Percentiles rank a stretch among this genome's conserved stretches.
Evolutionary conservation across 345 rosid genomes (phyloP).

Genomic region (Kandelia obovata): DNA sequence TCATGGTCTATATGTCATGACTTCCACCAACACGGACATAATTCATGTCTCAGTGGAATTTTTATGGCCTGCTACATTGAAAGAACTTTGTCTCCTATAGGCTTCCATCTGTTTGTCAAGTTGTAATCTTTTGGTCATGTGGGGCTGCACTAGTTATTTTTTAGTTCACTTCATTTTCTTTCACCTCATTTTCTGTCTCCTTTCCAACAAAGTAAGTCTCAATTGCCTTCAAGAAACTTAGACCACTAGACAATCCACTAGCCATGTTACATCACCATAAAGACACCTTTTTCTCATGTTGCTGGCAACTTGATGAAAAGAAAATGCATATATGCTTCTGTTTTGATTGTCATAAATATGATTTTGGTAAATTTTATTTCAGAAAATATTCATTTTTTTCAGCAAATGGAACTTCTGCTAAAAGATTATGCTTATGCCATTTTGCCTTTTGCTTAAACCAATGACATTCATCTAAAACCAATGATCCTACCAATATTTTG

Average conservation of each 20-base stretch:
- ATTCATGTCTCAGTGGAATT: constrained; percentile 53
- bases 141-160: constrained; percentile 30
- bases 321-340: neutral
- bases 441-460: neutral
- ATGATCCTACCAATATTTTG: too few species aligned
- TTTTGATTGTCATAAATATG: neutral
- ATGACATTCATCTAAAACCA: too few species aligned
- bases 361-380: neutral
- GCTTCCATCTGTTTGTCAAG: constrained; percentile 27
- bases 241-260: constrained; percentile 5
- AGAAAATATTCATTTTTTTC: neutral
- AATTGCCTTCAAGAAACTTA: constrained; percentile 12
- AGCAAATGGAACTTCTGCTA: neutral
- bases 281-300: neutral
- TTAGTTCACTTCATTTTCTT: constrained; percentile 10
- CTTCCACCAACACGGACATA: constrained; percentile 61
- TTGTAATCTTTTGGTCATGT: constrained; percentile 30
- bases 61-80: constrained; percentile 48
- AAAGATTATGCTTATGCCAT: neutral
- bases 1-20: constrained; percentile 49
- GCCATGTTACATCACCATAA: constrained; percentile 8
- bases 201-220: constrained; percentile 15
- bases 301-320: constrained; percentile 5
- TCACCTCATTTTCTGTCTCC: constrained; percentile 16
- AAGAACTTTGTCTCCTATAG: constrained; percentile 28